Conservation (phyloP, 1,139 yeast species). For the Yamadazyma pseudoaaseri region DNA sequence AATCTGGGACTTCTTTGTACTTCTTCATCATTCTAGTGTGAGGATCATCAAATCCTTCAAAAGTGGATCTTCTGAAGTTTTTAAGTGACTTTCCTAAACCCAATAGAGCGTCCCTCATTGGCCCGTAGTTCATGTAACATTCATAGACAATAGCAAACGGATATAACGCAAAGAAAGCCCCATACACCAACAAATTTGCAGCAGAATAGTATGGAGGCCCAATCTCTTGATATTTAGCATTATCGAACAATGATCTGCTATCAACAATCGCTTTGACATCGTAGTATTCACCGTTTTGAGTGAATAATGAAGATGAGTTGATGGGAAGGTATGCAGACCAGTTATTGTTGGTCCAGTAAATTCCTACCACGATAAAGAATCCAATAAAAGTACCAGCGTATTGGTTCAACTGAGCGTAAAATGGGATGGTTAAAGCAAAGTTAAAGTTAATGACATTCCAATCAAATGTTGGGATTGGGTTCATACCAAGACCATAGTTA, state of each 20-base stretch:
- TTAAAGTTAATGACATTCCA: constrained; percentile 40
- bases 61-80: constrained; percentile 42
- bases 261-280: constrained; percentile 30
- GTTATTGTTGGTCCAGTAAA: constrained; percentile 33
- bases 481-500: constrained; percentile 38
- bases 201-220: constrained; percentile 62
- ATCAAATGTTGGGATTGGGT: constrained; percentile 44
- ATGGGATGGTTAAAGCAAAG: constrained; percentile 36
- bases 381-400: constrained; percentile 32
- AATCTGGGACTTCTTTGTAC: constrained; percentile 62
- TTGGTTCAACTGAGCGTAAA: constrained; percentile 32
- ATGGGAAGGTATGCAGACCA: constrained; percentile 40
- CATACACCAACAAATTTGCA: constrained; percentile 42
- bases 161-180: constrained; percentile 38
- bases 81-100: constrained; percentile 16
- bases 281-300: constrained; percentile 30
- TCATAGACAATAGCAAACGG: constrained; percentile 43
- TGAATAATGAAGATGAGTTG: constrained; percentile 33
- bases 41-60: constrained; percentile 53
- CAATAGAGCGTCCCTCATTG: constrained; percentile 32
- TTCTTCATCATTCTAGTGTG: constrained; percentile 54
- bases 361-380: constrained; percentile 27
- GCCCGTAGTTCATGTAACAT: constrained; percentile 34
- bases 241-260: constrained; percentile 26
- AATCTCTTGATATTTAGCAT: constrained; percentile 36